phyloP scores from a whole-genome alignment of 257 asterid species.

The Solanum rostratum region DNA sequence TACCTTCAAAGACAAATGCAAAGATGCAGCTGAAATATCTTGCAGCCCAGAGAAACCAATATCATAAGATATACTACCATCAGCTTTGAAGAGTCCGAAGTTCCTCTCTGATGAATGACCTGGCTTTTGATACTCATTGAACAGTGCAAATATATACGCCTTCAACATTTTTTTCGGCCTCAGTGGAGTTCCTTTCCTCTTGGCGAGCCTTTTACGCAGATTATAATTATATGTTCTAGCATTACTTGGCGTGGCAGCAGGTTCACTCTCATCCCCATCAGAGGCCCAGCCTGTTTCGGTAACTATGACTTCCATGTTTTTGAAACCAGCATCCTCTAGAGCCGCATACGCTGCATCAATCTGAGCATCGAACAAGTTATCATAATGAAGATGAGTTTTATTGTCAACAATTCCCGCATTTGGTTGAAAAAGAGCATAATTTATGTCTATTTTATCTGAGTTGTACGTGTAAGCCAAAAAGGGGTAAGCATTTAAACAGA shows the following conservation, averaged over 20 bases:
- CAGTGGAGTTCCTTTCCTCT: constrained; percentile 87
- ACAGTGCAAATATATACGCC: constrained; percentile 81
- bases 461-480: constrained; percentile 74
- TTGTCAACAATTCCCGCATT: constrained; percentile 53
- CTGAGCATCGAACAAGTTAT: constrained; percentile 94
- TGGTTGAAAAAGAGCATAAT: constrained; percentile 79
- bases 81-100: constrained; percentile 75
- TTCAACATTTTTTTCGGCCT: constrained; percentile 65
- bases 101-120: constrained; percentile 73
- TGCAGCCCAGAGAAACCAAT: constrained; percentile 66
- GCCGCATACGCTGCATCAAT: constrained; percentile 95
- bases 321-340: constrained; percentile 60
- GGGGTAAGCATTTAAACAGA: constrained; percentile 88
- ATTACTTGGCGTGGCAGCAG: constrained; percentile 65
- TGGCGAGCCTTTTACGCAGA: constrained; percentile 74
- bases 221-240: constrained; percentile 78
- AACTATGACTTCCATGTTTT: constrained; percentile 75
- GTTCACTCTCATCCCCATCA: constrained; percentile 69
- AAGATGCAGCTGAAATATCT: constrained; percentile 59
- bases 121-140: constrained; percentile 64
- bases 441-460: constrained; percentile 56
- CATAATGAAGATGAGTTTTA: constrained; percentile 61
- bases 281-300: constrained; percentile 99
- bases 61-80: constrained; percentile 73
- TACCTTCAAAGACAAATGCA: constrained; percentile 51